phyloP scores from a whole-genome alignment of 1,139 yeast genomes.

The Sporopachydermia cereana region DNA sequence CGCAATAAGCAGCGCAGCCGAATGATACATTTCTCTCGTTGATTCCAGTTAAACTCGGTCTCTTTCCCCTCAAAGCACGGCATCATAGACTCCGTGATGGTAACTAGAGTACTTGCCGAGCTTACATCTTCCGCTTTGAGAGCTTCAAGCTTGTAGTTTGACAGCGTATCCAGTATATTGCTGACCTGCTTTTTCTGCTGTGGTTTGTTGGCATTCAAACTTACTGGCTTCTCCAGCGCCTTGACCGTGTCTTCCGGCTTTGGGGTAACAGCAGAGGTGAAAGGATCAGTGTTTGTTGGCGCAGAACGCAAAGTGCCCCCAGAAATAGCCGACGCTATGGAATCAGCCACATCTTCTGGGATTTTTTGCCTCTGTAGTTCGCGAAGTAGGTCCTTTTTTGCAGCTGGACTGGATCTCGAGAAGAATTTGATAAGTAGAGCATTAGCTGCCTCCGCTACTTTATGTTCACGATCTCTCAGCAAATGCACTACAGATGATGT shows the following conservation, averaged over 20 bases:
- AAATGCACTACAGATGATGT: constrained; percentile 31
- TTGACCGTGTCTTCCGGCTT: too few species aligned
- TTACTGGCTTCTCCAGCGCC: too few species aligned
- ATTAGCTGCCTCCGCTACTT: constrained; percentile 25
- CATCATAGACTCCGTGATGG: constrained; percentile 27
- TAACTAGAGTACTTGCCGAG: constrained; percentile 25
- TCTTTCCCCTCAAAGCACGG: constrained; percentile 61
- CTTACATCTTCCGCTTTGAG: constrained; percentile 19
- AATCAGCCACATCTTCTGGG: constrained; percentile 17
- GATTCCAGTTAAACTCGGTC: constrained; percentile 79
- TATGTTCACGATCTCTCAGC: constrained; percentile 24
- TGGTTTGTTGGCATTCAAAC: not conserved
- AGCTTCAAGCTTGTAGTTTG: constrained; percentile 22
- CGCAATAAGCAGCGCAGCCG: constrained; percentile 48
- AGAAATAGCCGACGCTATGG: not conserved
- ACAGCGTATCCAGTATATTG: constrained; percentile 12
- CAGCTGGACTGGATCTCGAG: constrained; percentile 27
- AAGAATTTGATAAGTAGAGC: constrained; percentile 31
- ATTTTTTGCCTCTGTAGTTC: constrained; percentile 36
- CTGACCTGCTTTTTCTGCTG: not conserved
- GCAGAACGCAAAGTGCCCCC: too few species aligned
- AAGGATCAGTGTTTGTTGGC: not conserved
- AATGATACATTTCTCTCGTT: constrained; percentile 51
- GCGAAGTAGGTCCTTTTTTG: constrained; percentile 37
- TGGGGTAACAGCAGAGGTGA: not conserved